These are phyloP conservation scores for Persicaria maculosa DNA, from an alignment of 148 eudicot species.

Conservation along the genomic window DNA sequence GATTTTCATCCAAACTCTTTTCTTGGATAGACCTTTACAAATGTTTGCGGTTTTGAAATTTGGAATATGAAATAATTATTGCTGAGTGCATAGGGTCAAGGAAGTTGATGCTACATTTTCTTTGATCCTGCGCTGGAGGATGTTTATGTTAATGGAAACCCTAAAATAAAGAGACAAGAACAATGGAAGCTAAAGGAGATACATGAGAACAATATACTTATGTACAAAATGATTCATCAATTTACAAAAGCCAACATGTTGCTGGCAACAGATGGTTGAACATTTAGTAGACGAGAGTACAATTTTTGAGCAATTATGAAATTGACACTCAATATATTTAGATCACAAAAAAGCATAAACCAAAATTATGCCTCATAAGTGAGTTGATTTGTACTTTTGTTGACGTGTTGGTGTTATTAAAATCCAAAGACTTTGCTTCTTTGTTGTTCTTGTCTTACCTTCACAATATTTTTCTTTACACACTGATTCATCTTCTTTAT, in stretches of 20 bases:
- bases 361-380: background rate
- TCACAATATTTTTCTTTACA: background rate
- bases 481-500: background rate
- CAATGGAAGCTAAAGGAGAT: no score
- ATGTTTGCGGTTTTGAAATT: background rate
- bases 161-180: no score
- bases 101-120: background rate
- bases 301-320: background rate
- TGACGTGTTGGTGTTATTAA: background rate
- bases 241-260: background rate
- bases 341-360: background rate
- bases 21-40: background rate
- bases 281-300: background rate
- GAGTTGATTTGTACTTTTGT: background rate
- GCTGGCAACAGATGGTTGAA: background rate
- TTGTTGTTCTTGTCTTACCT: background rate
- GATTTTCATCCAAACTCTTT: background rate
- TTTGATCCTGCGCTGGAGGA: background rate
- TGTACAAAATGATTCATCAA: background rate
- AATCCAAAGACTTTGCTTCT: background rate
- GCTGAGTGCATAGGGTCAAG: background rate
- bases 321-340: background rate
- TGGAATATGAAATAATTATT: background rate
- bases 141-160: background rate
- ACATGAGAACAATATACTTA: no score